Evolutionary conservation across 768 basidiomycete genomes (phyloP).

Genomic region (Ephemerocybe angulata): DNA sequence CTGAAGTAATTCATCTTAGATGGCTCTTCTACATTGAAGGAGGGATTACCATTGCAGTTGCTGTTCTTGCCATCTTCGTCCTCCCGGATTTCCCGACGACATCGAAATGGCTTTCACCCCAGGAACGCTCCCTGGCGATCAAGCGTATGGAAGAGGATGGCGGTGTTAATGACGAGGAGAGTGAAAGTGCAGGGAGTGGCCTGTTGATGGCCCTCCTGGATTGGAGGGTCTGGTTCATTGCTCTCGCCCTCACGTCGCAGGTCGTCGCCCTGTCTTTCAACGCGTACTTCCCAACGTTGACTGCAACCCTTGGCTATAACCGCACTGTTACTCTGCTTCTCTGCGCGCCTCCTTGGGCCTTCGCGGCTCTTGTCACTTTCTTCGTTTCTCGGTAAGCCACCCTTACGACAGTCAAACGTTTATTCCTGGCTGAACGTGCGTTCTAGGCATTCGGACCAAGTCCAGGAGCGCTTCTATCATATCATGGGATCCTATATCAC

Average conservation of each 20-base stretch:
- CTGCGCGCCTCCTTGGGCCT: slow-evolving; percentile 79
- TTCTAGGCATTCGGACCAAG: slow-evolving; percentile 74
- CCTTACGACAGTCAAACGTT: neutral
- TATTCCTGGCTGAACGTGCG: slow-evolving; percentile 2
- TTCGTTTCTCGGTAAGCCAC: slow-evolving; percentile 35
- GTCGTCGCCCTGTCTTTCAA: slow-evolving; percentile 70
- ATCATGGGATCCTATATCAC: slow-evolving; percentile 51
- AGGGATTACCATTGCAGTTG: slow-evolving; percentile 52
- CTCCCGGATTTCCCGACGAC: slow-evolving; percentile 82
- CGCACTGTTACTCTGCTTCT: slow-evolving; percentile 66
- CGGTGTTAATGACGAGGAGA: slow-evolving; percentile 43
- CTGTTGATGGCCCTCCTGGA: slow-evolving; percentile 64
- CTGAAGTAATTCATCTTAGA: slow-evolving; percentile 31
- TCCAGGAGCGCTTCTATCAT: slow-evolving; percentile 74
- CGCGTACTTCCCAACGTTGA: slow-evolving; percentile 76
- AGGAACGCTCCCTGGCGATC: slow-evolving; percentile 59
- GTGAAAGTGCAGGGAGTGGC: slow-evolving; percentile 40
- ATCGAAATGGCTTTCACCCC: slow-evolving; percentile 56
- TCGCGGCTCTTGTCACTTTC: slow-evolving; percentile 61
- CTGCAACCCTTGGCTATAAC: slow-evolving; percentile 66
- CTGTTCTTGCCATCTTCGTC: slow-evolving; percentile 56
- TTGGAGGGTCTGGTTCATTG: slow-evolving; percentile 84
- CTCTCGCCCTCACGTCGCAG: slow-evolving; percentile 57
- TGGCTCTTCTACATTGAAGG: slow-evolving; percentile 83
- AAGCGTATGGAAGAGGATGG: slow-evolving; percentile 66